Evolutionary conservation across 2,329 filamentous ascomycete genomes (phyloP), one percentile per base, ranked within the genome.

Genomic region (Penicillium sp.): DNA sequence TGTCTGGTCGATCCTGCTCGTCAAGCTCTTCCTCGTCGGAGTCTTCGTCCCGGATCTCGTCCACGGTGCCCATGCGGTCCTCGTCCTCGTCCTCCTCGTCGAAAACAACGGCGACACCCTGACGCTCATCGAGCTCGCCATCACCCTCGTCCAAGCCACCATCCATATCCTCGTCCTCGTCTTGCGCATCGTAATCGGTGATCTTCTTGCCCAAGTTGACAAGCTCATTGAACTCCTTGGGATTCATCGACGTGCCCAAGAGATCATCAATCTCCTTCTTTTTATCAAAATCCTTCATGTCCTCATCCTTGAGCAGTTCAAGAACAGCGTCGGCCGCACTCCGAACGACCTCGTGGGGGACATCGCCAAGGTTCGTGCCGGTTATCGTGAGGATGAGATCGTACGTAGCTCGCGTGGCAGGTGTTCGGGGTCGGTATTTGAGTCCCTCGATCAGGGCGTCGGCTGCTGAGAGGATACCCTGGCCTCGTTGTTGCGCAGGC

Each of bases 181-280:
- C 94, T 74, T 98, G 92, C 41, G 91, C 91, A 76, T 98, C 91
- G 76, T 98, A 99, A 75, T 99, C 95, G 52, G 95, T 99, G 64
- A 99, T 96, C 79, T 99, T 99, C 82, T 99, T 99, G 65, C 93
- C 92, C 45, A 99, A 81, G 73, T 97, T 99, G 57, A 98, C 88
- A 66, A 99, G 80, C 79, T 98, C 94, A 73, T 98, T 98, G 81
- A 98, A 99, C 75, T 96, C 89, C 73, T 97, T 96, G 1, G 91
- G 86, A 51, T 84, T 88, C 81, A 97, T 86, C 0, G 88, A 87
- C 38, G 85, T 85, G n/a, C 94, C 95, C 43, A 99, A 78, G 60
- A 98, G 87, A 65, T 98, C 95, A 69, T 99, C 95, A 45, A 98
- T 87, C 75, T 97, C 92, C 78, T 93, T 96, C 82, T 99, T 99